Conservation (phyloP, 202 grass and related monocot species). For the Musa balbisiana region DNA sequence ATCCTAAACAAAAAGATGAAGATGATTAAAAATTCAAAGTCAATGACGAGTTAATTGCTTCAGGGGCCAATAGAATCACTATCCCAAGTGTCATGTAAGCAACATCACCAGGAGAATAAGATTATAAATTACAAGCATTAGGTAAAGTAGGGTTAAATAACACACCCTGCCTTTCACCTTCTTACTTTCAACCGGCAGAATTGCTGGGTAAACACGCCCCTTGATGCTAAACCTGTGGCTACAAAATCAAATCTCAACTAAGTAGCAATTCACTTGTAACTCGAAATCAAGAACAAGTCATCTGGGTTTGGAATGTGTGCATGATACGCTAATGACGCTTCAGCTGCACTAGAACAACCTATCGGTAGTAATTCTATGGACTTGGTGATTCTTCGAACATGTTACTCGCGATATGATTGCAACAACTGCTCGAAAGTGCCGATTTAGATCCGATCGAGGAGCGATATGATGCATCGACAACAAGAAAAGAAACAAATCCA, state of each 20-base stretch:
- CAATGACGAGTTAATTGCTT: neutral
- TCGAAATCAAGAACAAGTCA: neutral
- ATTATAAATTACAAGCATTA: neutral
- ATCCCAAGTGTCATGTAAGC: neutral
- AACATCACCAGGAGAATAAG: neutral
- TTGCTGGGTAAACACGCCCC: conserved; percentile 81
- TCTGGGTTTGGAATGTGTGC: no score
- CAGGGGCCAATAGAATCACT: no score
- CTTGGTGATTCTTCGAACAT: no score
- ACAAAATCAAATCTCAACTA: conserved; percentile 1
- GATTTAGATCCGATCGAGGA: neutral
- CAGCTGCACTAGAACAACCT: no score
- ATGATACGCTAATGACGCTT: no score
- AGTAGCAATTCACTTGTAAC: neutral
- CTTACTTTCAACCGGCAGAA: conserved; percentile 43
- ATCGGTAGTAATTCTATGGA: no score
- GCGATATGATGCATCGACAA: neutral
- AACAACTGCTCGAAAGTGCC: neutral
- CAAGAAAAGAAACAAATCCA: neutral
- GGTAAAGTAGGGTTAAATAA: neutral
- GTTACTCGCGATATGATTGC: neutral
- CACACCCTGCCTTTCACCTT: conserved; percentile 58
- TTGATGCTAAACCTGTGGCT: conserved; percentile 68
- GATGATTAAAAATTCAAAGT: neutral
- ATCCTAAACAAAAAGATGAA: no score